Base-by-base conservation (phyloP, 306 rosid genomes). In the Rosa rugosa region DNA sequence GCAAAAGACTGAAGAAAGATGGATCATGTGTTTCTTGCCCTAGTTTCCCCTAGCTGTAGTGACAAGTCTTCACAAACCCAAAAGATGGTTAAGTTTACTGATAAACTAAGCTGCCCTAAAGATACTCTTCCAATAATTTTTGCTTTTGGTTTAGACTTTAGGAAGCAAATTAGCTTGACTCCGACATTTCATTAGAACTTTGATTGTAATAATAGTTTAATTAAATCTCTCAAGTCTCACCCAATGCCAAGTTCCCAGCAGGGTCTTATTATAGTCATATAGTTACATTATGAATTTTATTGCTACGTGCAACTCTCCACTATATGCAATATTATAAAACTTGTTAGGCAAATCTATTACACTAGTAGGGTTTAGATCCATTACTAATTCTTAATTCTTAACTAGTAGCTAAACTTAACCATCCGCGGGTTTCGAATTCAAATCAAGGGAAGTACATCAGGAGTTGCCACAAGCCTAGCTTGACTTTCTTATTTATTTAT, bases 11-110 rank as follows among this genome's bases (percentile, higher is more conserved):
- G 5, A n/a, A 20, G 36, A 69, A 41, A n/a, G 22, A 44, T 6
- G 11, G 47, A 38, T 70, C 57, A 46, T 70, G 74, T 70, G 74
- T 70, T 70, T 70, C 40, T 46, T 70, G 74, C 57, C 74, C 57
- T 45, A 23, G 56, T 40, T 66, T 36, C 6, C 49, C 23, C 40
- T 68, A 45, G 17, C 51, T 8, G 11, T 69, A 13, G 54, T 45
- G 56, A 12, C 57, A 45, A 70, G 74, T 45, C 57, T 70, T 69
- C 51, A 4, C 22, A 42, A 5, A 42, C 6, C 57, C 40, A 57
- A 22, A 22, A 8, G 12, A 22, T n/a, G 1, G 11, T 20, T 20
- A 6, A 18, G 18, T 53, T 53, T 20, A 18, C 11, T 57, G 14
- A 9, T 22, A n/a, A n/a, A 57, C 6, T 57, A 57, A 57, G 31